Conservation (phyloP, 768 basidiomycete species). For the Boletus coccyginus region DNA sequence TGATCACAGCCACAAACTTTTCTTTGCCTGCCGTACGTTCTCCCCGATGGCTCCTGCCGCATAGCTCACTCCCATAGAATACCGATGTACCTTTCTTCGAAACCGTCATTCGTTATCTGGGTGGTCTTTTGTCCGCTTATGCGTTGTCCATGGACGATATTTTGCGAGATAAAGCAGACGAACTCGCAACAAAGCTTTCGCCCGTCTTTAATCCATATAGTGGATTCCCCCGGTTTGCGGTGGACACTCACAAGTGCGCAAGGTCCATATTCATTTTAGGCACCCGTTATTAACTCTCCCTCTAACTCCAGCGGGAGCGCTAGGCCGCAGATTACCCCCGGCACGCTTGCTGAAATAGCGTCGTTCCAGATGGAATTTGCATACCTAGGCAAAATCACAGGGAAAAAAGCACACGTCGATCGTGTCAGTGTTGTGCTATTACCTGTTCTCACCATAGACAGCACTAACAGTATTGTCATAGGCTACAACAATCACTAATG, state of each 20-base stretch:
- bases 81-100: constrained; percentile 64
- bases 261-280: neutral
- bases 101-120: constrained; percentile 87
- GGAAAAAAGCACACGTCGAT: constrained; percentile 59
- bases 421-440: constrained; percentile 38
- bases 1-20: constrained; percentile 51
- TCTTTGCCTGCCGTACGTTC: constrained; percentile 39
- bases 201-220: constrained; percentile 67
- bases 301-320: constrained; percentile 2
- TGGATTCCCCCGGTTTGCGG: constrained; percentile 68
- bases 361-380: constrained; percentile 83
- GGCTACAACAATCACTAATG: constrained; percentile 48
- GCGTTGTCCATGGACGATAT: constrained; percentile 64
- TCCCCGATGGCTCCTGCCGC: neutral
- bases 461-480: constrained; percentile 16
- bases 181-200: constrained; percentile 70
- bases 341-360: constrained; percentile 74
- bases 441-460: neutral
- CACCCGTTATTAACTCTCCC: neutral
- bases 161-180: constrained; percentile 68
- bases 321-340: constrained; percentile 32
- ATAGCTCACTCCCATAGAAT: constrained; percentile 18
- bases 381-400: constrained; percentile 77
- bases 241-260: constrained; percentile 62
- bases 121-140: constrained; percentile 82